Evolutionary conservation across 2,329 filamentous ascomycete species (phyloP).

Genomic region (Pestalotiopsis sp.): DNA sequence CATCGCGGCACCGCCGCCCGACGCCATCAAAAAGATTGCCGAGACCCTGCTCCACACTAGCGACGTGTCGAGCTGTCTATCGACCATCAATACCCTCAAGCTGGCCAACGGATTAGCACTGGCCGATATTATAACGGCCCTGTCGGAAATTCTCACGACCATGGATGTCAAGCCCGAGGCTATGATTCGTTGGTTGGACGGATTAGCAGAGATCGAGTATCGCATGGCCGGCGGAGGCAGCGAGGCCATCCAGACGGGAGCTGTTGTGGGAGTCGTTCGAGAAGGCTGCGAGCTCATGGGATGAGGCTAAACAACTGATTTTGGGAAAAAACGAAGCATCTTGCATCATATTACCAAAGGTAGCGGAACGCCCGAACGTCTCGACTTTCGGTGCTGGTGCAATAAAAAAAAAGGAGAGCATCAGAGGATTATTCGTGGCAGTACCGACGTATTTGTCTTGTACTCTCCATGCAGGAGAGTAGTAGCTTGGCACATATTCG

Average conservation of each 20-base stretch:
- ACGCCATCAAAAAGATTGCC: conserved; percentile 83
- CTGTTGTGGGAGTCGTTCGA: conserved; percentile 85
- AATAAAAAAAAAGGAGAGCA: not conserved
- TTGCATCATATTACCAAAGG: not conserved
- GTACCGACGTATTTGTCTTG: not conserved
- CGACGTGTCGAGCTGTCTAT: conserved; percentile 88
- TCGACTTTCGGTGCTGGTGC: not conserved
- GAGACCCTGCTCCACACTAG: conserved; percentile 80
- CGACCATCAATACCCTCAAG: conserved; percentile 87
- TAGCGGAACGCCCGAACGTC: not conserved
- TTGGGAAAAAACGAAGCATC: not conserved
- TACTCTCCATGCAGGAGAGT: not conserved
- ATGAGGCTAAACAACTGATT: not conserved
- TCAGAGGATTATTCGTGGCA: not conserved
- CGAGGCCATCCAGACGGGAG: conserved; percentile 89
- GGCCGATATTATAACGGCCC: conserved; percentile 87
- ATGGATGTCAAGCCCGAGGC: conserved; percentile 85
- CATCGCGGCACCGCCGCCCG: conserved; percentile 91
- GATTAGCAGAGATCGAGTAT: conserved; percentile 91
- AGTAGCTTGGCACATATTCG: not conserved
- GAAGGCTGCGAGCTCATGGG: conserved; percentile 75
- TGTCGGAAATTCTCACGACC: conserved; percentile 80
- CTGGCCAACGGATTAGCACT: conserved; percentile 82
- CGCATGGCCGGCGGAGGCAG: conserved; percentile 84
- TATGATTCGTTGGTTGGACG: conserved; percentile 89